Conservation (phyloP, 306 rosid species). For the Rubus idaeus region DNA sequence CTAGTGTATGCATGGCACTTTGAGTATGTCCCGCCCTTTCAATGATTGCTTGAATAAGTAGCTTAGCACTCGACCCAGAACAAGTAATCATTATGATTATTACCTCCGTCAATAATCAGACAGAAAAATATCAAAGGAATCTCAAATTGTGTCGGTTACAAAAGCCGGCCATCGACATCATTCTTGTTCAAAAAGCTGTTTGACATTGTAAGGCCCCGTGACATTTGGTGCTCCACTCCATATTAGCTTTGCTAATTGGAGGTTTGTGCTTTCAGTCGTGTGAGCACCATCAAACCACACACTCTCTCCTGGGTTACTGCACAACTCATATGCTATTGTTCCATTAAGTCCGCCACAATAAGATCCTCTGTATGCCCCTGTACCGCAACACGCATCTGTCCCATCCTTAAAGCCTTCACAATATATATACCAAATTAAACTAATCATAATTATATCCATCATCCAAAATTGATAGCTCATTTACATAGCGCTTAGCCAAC, state of each 20-base stretch:
- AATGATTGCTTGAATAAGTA: too few species aligned
- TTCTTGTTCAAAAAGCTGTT: conserved; percentile 25
- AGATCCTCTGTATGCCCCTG: background rate
- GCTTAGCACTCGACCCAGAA: too few species aligned
- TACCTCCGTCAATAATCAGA: background rate
- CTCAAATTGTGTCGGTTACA: background rate
- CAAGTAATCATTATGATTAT: too few species aligned
- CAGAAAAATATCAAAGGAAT: background rate
- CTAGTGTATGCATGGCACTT: too few species aligned
- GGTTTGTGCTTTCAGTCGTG: conserved; percentile 30
- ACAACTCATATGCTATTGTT: conserved; percentile 18
- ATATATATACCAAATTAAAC: background rate
- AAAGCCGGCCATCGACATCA: background rate
- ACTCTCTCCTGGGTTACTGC: conserved; percentile 26
- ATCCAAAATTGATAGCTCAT: background rate
- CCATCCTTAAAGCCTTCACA: conserved; percentile 32
- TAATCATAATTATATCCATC: background rate
- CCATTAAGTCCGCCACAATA: conserved; percentile 34
- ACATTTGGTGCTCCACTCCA: conserved; percentile 28
- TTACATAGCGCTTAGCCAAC: background rate
- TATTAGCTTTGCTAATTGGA: conserved; percentile 18
- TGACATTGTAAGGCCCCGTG: conserved; percentile 29
- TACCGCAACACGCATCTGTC: background rate
- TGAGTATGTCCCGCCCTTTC: too few species aligned
- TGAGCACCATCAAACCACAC: conserved; percentile 35